A percentile compares a stretch with the other conserved stretches of the same genome.
These are phyloP conservation scores for Apiosordaria backusii DNA, from an alignment of 495 filamentous ascomycete species.

Conservation along the genomic window DNA sequence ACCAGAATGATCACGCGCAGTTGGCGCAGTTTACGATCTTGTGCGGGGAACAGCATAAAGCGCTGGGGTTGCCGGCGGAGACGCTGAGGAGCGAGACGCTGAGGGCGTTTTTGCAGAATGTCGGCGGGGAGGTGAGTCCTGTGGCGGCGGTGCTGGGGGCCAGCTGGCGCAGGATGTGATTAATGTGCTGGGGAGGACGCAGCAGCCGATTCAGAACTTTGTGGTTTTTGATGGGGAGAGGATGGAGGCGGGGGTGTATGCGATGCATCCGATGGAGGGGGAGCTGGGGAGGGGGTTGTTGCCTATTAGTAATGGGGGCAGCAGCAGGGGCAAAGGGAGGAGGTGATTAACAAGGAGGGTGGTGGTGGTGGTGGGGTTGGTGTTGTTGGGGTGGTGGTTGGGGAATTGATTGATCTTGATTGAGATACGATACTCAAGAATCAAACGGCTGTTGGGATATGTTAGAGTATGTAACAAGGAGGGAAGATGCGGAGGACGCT, in stretches of 20 bases:
- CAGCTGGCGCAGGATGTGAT: constrained; percentile 94
- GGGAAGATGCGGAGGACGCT: background rate
- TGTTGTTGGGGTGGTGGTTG: background rate
- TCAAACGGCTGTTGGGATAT: too few relatives aligned
- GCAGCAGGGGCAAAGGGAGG: background rate
- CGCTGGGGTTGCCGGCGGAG: constrained; percentile 70
- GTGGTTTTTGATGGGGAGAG: constrained; percentile 85
- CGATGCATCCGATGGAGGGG: constrained; percentile 65
- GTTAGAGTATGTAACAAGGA: too few relatives aligned
- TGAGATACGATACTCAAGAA: too few relatives aligned
- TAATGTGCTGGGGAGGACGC: constrained; percentile 82
- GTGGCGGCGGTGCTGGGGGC: constrained; percentile 88
- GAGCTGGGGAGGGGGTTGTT: constrained; percentile 36
- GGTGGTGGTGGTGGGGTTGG: background rate
- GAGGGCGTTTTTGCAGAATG: constrained; percentile 75
- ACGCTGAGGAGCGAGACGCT: constrained; percentile 76
- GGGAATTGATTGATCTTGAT: background rate
- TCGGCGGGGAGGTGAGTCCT: constrained; percentile 77
- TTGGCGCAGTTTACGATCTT: constrained; percentile 70
- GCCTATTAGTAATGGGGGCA: constrained; percentile 12
- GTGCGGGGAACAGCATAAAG: constrained; percentile 68
- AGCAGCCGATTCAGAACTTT: constrained; percentile 95
- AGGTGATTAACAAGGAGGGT: background rate
- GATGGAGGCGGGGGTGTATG: constrained; percentile 72
- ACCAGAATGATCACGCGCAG: constrained; percentile 51